These are phyloP conservation scores for Cymbopogon flexuosus DNA, from an alignment of 202 grass and related monocot species.

Conservation along the genomic window DNA sequence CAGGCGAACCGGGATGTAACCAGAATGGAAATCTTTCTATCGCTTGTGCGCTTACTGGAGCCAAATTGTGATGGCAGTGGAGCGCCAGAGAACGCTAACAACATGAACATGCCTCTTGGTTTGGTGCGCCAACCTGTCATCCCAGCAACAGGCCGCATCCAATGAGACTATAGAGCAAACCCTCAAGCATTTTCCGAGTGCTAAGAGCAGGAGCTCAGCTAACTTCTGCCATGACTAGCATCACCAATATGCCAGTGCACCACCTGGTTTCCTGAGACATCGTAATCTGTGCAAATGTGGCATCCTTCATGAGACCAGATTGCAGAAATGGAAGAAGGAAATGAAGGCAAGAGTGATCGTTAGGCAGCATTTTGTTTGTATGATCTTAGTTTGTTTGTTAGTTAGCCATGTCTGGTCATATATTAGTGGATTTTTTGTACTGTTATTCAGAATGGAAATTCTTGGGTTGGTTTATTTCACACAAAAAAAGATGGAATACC, in stretches of 20 bases:
- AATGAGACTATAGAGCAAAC: constrained; percentile 32
- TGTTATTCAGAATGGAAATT: constrained; percentile 23
- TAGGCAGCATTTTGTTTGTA: constrained; percentile 39
- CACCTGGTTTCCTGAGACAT: constrained; percentile 18
- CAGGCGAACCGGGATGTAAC: constrained; percentile 83
- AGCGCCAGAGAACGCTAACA: constrained; percentile 42
- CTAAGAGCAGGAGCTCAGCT: constrained; percentile 56
- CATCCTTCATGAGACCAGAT: background rate
- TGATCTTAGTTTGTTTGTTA: constrained; percentile 41
- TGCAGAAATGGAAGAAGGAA: constrained; percentile 1
- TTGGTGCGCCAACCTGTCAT: constrained; percentile 54
- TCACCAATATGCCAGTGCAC: constrained; percentile 35
- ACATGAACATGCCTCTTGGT: constrained; percentile 40
- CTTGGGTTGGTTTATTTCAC: constrained; percentile 26
- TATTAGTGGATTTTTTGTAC: constrained; percentile 34
- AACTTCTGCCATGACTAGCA: constrained; percentile 62
- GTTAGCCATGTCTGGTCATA: constrained; percentile 27
- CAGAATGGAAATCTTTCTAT: constrained; percentile 87
- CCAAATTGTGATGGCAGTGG: constrained; percentile 41
- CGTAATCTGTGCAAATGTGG: constrained; percentile 7
- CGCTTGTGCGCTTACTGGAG: constrained; percentile 66
- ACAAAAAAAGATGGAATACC: constrained; percentile 3
- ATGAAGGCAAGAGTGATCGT: background rate
- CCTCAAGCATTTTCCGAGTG: constrained; percentile 34
- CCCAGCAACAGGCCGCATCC: constrained; percentile 58